Evolutionary conservation across 257 asterid genomes (phyloP), one percentile per base, ranked within the genome.

Genomic region (Ehretia macrophylla): DNA sequence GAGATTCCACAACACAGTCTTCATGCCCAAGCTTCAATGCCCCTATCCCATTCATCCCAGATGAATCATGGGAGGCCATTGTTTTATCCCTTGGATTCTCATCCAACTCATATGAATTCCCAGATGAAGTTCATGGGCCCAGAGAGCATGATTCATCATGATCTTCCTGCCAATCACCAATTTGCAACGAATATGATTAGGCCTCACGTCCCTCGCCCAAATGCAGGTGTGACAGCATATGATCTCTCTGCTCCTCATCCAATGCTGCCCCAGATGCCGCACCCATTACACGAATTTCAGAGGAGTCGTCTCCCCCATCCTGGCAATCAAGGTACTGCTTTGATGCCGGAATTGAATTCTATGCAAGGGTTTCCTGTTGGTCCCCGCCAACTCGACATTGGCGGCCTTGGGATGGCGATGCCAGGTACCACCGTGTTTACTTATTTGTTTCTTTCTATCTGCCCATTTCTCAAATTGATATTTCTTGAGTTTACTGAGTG

Each of bases 261-360:
- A 54, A 56, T 73, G 69, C 60, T 81, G 69, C 88, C 81, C 73
- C 93, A 79, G 69, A 76, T 83, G 90, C 93, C 79, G 35, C 83
- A 71, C 54, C 49, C 71, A 14, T 68, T 61, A 51, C 81, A 75
- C 8, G 85, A 83, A 44, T 76, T 74, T 49, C 75, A 82, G 21
- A 75, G 87, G 71, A 81, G 73, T 42, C 66, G 72, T 58, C 81
- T 69, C n/a, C 67, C 85, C 23, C 86, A 68, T 55, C 76, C 81
- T 51, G 79, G 81, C 71, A 79, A 57, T 74, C 91, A 77, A 69
- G 54, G 78, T 45, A 55, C 86, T 68, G 77, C 75, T 59, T 63
- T 82, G 63, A 58, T 72, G 59, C 95, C 76, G 55, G 95, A 81
- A 37, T 69, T 68, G 65, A 86, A 72, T 68, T 79, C 80, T 16